Evolutionary conservation across 495 filamentous ascomycete genomes (phyloP), one percentile per base, ranked within the genome.

Genomic region (Hyphodiscus hymeniophilus): DNA sequence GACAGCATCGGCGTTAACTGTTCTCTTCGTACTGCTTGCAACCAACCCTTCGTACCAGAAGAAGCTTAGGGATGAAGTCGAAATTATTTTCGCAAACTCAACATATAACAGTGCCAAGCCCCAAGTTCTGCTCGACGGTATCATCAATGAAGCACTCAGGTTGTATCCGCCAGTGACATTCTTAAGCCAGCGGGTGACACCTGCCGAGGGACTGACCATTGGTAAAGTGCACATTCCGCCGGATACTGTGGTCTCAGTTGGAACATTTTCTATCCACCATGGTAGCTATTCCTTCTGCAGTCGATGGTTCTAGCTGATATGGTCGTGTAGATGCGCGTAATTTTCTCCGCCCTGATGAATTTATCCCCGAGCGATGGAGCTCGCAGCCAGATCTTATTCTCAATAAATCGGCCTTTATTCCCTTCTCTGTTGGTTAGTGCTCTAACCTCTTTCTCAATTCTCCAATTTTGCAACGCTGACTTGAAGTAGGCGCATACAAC

Each of bases 341-440:
- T 23, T 51, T 42, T 23, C 17, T 36, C 15, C 1, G 54, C 5
- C 56, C 71, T 0, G 33, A 62, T 5, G 61, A 68, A 1, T 80
- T 75, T 49, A 59, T 79, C 34, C 79, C 78, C 0, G 76, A 80
- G 54, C 67, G 80, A 20, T 81, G 76, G 74, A 68, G 58, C 39
- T 58, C 61, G 1, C 53, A 50, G 33, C 61, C 60, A 0, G 72
- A 79, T 21, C 57, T 77, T 34, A 60, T 72, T 24, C 63, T 56
- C 2, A 59, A 76, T 34, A 67, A 62, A 45, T 52, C 53, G 2
- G 75, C 69, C 1, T 81, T 75, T 42, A 52, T 62, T 2, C 79
- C 79, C 0, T 82, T 80, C 52, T 64, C 62, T 3, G 18, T 58
- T 57, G 73, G 73, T 7, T 46, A 12, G 7, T 23, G 23, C 8